Evolutionary conservation across 2,329 filamentous ascomycete species (phyloP).

Genomic region (Aspergillus quadricinctus): DNA sequence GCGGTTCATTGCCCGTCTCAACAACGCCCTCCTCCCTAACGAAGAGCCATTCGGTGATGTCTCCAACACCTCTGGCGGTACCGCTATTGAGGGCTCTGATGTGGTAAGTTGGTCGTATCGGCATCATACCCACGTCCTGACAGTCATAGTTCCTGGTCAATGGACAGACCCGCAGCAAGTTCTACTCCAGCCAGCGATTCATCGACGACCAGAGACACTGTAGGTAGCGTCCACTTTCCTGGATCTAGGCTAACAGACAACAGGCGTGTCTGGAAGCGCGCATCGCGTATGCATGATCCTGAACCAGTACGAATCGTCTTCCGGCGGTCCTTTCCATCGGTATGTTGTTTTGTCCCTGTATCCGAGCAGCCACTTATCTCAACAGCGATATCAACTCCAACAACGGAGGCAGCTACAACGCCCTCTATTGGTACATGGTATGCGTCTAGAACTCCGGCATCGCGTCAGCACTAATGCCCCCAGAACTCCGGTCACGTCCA

Average conservation of each 20-base stretch:
- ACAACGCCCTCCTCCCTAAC: conserved; percentile 47
- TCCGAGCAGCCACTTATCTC: background rate
- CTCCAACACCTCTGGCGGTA: conserved; percentile 53
- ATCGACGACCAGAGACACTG: conserved; percentile 65
- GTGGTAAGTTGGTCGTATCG: conserved; percentile 29
- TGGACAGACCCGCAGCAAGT: conserved; percentile 64
- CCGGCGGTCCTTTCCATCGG: conserved; percentile 63
- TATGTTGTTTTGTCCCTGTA: conserved; percentile 17
- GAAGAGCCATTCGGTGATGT: conserved; percentile 53
- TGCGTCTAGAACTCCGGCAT: background rate
- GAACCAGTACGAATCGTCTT: conserved; percentile 56
- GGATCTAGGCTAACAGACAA: background rate
- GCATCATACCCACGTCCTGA: background rate
- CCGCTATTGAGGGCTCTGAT: conserved; percentile 56
- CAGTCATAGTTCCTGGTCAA: conserved; percentile 48
- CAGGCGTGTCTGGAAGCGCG: conserved; percentile 30
- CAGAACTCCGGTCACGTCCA: conserved; percentile 60
- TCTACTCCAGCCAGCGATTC: conserved; percentile 65
- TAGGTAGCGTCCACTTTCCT: conserved; percentile 5
- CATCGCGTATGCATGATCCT: conserved; percentile 60
- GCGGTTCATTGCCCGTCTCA: conserved; percentile 60
- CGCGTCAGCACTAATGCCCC: background rate
- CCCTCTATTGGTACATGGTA: conserved; percentile 64
- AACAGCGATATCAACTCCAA: conserved; percentile 59
- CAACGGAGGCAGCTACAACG: conserved; percentile 53